A percentile compares a stretch with the other conserved stretches of the same genome.
Conservation (phyloP, 2,329 filamentous ascomycete genomes). For the Cladophialophora chaetospira region DNA sequence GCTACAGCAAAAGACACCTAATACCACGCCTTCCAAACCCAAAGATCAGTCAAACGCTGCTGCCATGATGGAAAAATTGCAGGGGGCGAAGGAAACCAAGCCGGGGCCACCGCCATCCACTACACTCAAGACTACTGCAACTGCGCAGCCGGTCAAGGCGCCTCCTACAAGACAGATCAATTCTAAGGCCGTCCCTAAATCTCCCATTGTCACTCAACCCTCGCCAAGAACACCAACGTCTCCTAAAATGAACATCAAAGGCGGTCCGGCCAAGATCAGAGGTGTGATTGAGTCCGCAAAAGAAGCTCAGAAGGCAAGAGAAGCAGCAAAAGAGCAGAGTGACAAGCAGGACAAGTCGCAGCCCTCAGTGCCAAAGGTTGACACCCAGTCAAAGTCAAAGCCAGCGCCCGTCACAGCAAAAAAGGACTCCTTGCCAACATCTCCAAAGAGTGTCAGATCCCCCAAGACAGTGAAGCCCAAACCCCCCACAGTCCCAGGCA, state of each 20-base stretch:
- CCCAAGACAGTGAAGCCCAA: constrained; percentile 38
- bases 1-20: constrained; percentile 12
- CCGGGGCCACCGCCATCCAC: constrained; percentile 21
- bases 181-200: constrained; percentile 20
- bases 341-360: constrained; percentile 32
- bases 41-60: constrained; percentile 22
- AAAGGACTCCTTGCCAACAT: constrained; percentile 26
- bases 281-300: constrained; percentile 36
- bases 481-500: constrained; percentile 45
- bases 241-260: constrained; percentile 24
- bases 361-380: constrained; percentile 12
- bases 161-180: constrained; percentile 24
- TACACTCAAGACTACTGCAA: constrained; percentile 22
- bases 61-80: constrained; percentile 22
- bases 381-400: constrained; percentile 11
- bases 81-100: constrained; percentile 13
- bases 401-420: constrained; percentile 2
- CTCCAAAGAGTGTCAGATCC: constrained; percentile 27
- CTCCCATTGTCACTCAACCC: constrained; percentile 20
- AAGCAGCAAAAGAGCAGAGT: constrained; percentile 17
- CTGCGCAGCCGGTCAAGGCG: constrained; percentile 24
- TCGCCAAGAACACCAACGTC: constrained; percentile 27
- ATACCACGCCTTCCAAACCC: constrained; percentile 16
- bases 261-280: constrained; percentile 35
- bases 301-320: constrained; percentile 34